Base-by-base conservation (phyloP, 1,284 basidiomycete species). In the Cystobasidium slooffiae region DNA sequence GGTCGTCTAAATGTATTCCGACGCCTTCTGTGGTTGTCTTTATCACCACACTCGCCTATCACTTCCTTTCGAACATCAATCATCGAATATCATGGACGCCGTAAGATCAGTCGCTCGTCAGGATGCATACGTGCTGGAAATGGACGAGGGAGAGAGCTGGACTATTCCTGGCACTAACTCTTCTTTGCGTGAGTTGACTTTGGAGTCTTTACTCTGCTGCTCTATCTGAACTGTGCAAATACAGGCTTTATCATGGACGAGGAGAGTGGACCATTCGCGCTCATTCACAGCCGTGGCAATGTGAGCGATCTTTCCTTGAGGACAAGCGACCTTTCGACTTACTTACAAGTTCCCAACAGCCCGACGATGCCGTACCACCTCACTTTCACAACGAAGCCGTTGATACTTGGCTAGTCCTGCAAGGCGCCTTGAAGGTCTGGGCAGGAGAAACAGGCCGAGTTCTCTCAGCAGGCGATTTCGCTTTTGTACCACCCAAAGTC, bases 401-500 rank as follows among this genome's bases (percentile, higher is more conserved):
- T 31, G 67, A 69, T 20, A 69, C 67, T 20, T 69, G 67, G 67
- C 67, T 69, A 24, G 67, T 69, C 0, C 56, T 69, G 16, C n/a
- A 69, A 39, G 67, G 67, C 39, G 53, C 56, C 1, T 14, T 69
- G 12, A 58, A 69, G 8, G 46, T 46, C 7, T 69, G 67, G 67
- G 67, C 67, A 6, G 67, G 67, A 47, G 43, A 62, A 16, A 52
- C 22, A 44, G 67, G 67, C 22, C 53, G 67, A n/a, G 67, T 69
- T 8, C 53, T 69, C 20, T 69, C 51, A 52, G 37, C 55, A 5
- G 67, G 67, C 8, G 67, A 69, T 56, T 69, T 69, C 31, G 49
- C 44, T 24, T 49, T 49, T 44, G 47, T 65, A 14, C 46, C 62
- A n/a, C 43, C 67, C 41, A 41, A 56, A 31, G 37, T 61, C 55